These are phyloP conservation scores for Rhytidiadelphus loreus DNA, from an alignment of 225 moss, liverwort and hornwort species.

Conservation along the genomic window DNA sequence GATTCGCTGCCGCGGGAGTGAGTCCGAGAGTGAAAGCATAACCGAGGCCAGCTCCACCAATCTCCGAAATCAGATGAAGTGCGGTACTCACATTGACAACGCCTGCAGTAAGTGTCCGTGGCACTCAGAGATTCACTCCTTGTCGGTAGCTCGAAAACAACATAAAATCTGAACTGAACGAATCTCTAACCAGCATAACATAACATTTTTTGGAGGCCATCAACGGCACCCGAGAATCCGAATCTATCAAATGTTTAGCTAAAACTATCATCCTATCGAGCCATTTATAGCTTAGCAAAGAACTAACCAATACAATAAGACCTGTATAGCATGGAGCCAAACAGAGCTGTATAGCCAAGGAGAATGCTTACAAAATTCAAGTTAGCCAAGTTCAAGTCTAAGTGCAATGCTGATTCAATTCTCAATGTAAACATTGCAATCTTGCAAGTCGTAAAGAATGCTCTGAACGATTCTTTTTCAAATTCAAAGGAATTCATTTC, in stretches of 20 bases:
- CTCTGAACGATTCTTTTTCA: background rate
- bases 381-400: background rate
- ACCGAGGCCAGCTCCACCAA: constrained; percentile 27
- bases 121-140: background rate
- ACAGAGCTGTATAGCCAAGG: no score
- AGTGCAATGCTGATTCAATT: background rate
- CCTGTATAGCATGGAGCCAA: background rate
- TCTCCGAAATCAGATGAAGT: constrained; percentile 19
- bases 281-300: background rate
- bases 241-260: background rate
- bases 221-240: no score
- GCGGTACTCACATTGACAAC: constrained; percentile 7
- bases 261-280: background rate
- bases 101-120: background rate
- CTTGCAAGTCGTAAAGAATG: background rate
- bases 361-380: background rate
- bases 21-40: background rate
- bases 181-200: background rate
- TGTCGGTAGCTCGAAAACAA: background rate
- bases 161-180: background rate
- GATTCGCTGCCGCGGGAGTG: background rate
- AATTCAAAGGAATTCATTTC: background rate
- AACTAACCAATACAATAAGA: background rate
- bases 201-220: background rate
- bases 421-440: background rate